A percentile compares a stretch with the other conserved stretches of the same genome.
These are phyloP conservation scores for Fusarium sp. DNA, from an alignment of 2,329 filamentous ascomycete species.

Conservation along the genomic window DNA sequence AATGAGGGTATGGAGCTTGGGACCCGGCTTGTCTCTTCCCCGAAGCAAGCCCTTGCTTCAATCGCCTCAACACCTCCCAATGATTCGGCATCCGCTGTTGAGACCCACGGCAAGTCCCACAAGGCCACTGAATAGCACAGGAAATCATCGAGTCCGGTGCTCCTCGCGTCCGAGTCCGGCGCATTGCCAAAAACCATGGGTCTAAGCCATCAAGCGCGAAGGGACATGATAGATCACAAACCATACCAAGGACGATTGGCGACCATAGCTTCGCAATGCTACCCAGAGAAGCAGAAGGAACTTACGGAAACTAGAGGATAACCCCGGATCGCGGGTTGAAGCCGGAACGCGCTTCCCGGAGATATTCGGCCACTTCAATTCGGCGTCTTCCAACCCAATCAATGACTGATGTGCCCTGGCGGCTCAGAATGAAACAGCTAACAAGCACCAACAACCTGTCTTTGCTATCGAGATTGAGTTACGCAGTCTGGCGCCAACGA, in stretches of 20 bases:
- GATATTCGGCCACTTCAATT: constrained; percentile 3
- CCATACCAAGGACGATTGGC: constrained; percentile 14
- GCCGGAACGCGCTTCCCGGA: constrained; percentile 22
- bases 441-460: background rate
- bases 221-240: constrained; percentile 34
- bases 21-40: constrained; percentile 29
- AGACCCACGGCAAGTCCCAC: constrained; percentile 32
- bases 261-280: constrained; percentile 1
- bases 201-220: constrained; percentile 28
- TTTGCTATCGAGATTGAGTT: constrained; percentile 10
- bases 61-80: background rate
- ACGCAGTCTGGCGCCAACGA: background rate
- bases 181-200: constrained; percentile 27
- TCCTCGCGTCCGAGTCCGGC: constrained; percentile 22
- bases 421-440: constrained; percentile 19
- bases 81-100: constrained; percentile 23
- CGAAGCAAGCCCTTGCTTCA: constrained; percentile 14
- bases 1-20: constrained; percentile 16
- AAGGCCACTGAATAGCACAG: constrained; percentile 16
- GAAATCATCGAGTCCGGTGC: constrained; percentile 10
- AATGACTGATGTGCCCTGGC: background rate
- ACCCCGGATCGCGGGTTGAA: constrained; percentile 10
- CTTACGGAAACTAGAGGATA: constrained; percentile 2
- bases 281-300: background rate
- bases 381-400: background rate